These are phyloP conservation scores for Noccaea bulbosa DNA, from an alignment of 345 rosid species.

Conservation along the genomic window DNA sequence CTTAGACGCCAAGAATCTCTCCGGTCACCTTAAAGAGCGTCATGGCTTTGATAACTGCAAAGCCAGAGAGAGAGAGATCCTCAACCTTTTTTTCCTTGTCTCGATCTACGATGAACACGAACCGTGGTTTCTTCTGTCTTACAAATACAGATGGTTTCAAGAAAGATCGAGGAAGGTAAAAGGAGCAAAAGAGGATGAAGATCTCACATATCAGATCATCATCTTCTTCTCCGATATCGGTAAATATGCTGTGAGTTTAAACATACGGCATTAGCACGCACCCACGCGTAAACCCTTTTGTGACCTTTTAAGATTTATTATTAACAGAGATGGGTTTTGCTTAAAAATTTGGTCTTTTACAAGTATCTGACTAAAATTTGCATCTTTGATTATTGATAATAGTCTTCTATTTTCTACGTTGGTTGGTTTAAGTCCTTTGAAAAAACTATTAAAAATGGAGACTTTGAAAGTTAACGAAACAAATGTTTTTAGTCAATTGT, in stretches of 20 bases:
- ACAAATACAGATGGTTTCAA: conserved; percentile 35
- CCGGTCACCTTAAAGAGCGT: conserved; percentile 42
- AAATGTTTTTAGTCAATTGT: conserved; percentile 23
- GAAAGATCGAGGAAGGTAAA: conserved; percentile 34
- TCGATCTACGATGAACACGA: conserved; percentile 33
- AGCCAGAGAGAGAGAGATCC: conserved; percentile 35
- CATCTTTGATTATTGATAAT: not conserved
- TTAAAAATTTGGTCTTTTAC: conserved; percentile 16
- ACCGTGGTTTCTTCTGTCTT: conserved; percentile 24
- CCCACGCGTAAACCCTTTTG: conserved; percentile 39
- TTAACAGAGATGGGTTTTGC: conserved; percentile 40
- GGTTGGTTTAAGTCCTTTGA: conserved; percentile 24
- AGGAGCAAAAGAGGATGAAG: conserved; percentile 11
- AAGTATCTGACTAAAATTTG: not conserved
- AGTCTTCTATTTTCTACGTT: not conserved
- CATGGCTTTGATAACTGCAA: conserved; percentile 8
- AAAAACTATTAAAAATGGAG: not conserved
- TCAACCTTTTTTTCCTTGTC: conserved; percentile 24
- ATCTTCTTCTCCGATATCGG: conserved; percentile 13
- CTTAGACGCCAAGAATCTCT: conserved; percentile 56
- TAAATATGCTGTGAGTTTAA: conserved; percentile 39
- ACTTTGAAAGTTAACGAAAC: conserved; percentile 12
- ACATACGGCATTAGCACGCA: conserved; percentile 38
- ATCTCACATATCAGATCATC: conserved; percentile 6
- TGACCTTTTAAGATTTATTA: conserved; percentile 12